Base-by-base conservation (phyloP, 345 rosid genomes). In the Camelina laxa region DNA sequence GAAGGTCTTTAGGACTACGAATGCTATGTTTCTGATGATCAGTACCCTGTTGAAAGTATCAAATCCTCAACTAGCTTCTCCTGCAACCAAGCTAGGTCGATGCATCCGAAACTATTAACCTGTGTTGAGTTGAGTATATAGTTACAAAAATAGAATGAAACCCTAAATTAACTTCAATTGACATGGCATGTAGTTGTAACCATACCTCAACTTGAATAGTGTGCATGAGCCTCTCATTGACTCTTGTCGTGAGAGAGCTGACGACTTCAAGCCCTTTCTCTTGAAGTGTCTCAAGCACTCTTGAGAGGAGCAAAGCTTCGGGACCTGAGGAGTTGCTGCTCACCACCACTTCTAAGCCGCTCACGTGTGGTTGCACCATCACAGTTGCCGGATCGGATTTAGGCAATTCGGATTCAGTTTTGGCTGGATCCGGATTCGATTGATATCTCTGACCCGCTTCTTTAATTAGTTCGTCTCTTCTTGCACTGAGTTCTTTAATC, bases 141-240 rank as follows among this genome's bases (percentile, higher is more conserved):
- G 30, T 27, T 27, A 27, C 6, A 53, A 21, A 19, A 8, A 27
- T 45, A 31, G 4, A 54, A 55, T 19, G 12, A 54, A 76, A 36
- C 80, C 80, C 77, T 77, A 77, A 53, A 53, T 7, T 53, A 35
- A 61, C 14, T 69, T 17, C 19, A 44, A 19, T 30, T 36, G 11
- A 66, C 51, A 74, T 73, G 31, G 33, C 60, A 67, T 48, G 58
- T 39, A 6, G 36, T 27, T 59, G 67, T 59, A 50, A 67, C 56
- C 62, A 62, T 44, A 84, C 90, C 90, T 86, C 73, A 39, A 74
- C 79, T 79, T 81, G 82, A 50, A 86, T 81, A n/a, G 77, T 86
- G 33, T 84, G 82, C 60, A 79, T 61, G 56, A 79, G 58, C 57
- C 84, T 79, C 55, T 78, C 84, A 66, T 82, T 72, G 24, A 79